Evolutionary conservation across 202 grass and related monocot species (phyloP).

Genomic region (Setaria viridis): DNA sequence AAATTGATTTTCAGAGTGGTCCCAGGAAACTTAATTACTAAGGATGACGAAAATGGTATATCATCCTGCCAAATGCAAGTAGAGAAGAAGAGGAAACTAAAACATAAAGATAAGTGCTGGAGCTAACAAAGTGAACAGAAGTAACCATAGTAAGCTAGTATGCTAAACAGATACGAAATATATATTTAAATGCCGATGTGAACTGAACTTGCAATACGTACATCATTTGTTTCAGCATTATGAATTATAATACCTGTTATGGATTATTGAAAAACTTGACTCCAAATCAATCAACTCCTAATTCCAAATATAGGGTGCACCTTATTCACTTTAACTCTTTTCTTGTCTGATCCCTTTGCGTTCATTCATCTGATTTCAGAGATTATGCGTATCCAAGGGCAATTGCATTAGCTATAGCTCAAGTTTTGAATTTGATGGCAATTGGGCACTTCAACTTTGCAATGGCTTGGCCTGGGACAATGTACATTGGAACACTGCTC

Average conservation of each 20-base stretch:
- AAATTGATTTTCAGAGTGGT: background rate
- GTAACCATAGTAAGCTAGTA: background rate
- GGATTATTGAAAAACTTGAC: background rate
- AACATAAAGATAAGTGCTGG: background rate
- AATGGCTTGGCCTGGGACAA: constrained; percentile 84
- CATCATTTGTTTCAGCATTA: constrained; percentile 12
- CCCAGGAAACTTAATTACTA: background rate
- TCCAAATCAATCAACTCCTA: background rate
- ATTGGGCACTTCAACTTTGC: constrained; percentile 83
- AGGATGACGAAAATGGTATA: background rate
- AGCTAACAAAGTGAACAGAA: background rate
- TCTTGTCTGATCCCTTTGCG: constrained; percentile 20
- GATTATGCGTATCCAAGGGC: constrained; percentile 81
- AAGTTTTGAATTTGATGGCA: constrained; percentile 62
- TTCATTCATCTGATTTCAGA: constrained; percentile 52
- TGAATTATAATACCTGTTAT: background rate
- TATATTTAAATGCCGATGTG: background rate
- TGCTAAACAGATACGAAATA: background rate
- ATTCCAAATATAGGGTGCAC: background rate
- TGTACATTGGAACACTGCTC: constrained; percentile 80
- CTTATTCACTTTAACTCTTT: background rate
- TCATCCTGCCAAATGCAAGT: background rate
- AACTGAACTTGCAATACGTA: background rate
- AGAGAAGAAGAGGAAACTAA: constrained; percentile 5
- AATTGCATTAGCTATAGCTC: constrained; percentile 71